Evolutionary conservation across 441 rosid genomes (phyloP), one percentile per base, ranked within the genome.

Genomic region (Populus tomentosa): DNA sequence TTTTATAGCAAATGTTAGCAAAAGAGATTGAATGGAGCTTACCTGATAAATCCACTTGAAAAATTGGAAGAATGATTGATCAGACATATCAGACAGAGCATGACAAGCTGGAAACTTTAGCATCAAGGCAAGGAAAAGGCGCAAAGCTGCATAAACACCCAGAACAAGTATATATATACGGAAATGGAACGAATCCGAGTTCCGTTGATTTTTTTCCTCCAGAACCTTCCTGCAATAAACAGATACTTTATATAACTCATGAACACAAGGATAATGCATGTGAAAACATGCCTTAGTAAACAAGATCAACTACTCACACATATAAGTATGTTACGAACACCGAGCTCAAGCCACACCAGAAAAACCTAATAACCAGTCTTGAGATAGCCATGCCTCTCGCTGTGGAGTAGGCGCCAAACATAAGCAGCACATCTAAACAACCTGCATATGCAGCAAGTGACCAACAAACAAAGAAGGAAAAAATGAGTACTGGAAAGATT

Each of bases 11-110:
- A 30, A 72, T 26, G 23, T 56, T 72, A 32, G 73, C 28, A 72
- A 75, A 71, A 68, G 36, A 84, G 30, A 72, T 38, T 67, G 68
- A 80, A 77, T 66, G 70, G 53, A 42, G 76, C 71, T 71, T 85
- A 93, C 99, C 98, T 97, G 88, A 87, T 97, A 97, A 77, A 97
- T 93, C 99, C 99, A 97, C 87, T 97, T 97, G 76, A 97, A 97
- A 85, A 97, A 91, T 85, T 95, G 99, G 86, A 97, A 97, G 86
- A 97, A 97, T 42, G 95, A 84, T 76, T 95, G 99, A 86, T 97
- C 92, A 46, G 98, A 93, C 88, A 93, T 88, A 68, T 85, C 97
- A 70, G 99, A 97, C 72, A 97, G 83, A 61, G 89, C 66, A 86
- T 95, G 99, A 85, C 98, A 97, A 67, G 92, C 96, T 64, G 97